A percentile compares a stretch with the other conserved stretches of the same genome.
Evolutionary conservation across 2,329 filamentous ascomycete genomes (phyloP).

Genomic region (Microdochium bolleyi): DNA sequence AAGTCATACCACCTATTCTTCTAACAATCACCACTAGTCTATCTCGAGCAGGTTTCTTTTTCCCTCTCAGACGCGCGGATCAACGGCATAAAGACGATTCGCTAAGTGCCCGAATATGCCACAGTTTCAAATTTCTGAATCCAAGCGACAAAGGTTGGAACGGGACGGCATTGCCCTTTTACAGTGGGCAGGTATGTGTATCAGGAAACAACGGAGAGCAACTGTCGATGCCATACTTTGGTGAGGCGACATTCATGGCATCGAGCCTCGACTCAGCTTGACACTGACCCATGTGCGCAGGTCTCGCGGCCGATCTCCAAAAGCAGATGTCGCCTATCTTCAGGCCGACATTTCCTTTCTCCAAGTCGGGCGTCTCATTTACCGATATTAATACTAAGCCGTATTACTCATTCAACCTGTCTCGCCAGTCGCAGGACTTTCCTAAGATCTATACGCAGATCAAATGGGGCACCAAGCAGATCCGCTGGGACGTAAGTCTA

Average conservation of each 20-base stretch:
- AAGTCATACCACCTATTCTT: not conserved
- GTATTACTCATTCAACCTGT: slow-evolving; percentile 17
- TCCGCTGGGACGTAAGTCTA: slow-evolving; percentile 20
- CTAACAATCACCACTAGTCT: not conserved
- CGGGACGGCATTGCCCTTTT: slow-evolving; percentile 19
- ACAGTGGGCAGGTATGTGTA: slow-evolving; percentile 24
- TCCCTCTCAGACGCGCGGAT: not conserved
- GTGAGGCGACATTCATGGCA: slow-evolving; percentile 5
- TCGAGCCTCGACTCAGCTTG: not conserved
- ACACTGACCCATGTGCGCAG: slow-evolving; percentile 4
- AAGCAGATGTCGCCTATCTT: slow-evolving; percentile 10
- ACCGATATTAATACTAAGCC: slow-evolving; percentile 6
- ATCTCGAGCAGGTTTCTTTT: not conserved
- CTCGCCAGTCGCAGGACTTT: slow-evolving; percentile 14
- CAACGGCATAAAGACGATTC: not conserved
- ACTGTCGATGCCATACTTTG: slow-evolving; percentile 23
- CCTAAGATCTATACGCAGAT: slow-evolving; percentile 15
- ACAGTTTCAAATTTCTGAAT: slow-evolving; percentile 18
- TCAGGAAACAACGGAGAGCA: slow-evolving; percentile 19
- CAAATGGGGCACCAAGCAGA: slow-evolving; percentile 15
- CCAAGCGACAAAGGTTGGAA: slow-evolving; percentile 18
- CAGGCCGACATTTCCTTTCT: slow-evolving; percentile 9
- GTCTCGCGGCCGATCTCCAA: slow-evolving; percentile 14
- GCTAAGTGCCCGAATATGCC: not conserved
- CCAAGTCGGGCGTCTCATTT: slow-evolving; percentile 3